Base-by-base conservation (phyloP, 768 basidiomycete species). In the Boletus edulis region DNA sequence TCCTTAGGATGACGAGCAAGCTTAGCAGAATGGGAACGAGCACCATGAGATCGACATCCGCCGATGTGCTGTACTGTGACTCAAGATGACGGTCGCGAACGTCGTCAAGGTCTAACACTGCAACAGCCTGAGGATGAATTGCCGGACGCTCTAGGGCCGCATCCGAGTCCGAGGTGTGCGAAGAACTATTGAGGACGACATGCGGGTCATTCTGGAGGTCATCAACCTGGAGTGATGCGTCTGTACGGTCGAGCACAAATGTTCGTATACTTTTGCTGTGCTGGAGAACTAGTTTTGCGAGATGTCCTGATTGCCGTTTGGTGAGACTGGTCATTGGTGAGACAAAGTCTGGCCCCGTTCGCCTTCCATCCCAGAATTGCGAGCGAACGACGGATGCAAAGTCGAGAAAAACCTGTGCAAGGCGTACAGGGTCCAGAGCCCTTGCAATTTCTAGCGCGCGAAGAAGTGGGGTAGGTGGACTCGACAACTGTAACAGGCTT, bases 301-400 rank as follows among this genome's bases (percentile, higher is more conserved):
- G 52, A 40, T 56, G 56, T 17, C 59, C 63, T 10, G 62, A 61
- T 42, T 54, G 60, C 11, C 63, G 55, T 37, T 62, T 61, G 18
- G 48, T 42, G 31, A 64, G 57, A 29, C 63, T 59, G 38, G 63
- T 12, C 56, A 64, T 64, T 9, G 60, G 59, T 5, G 34, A 34
- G 46, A 64, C 20, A 34, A 64, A 65, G 4, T 64, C 59, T 15
- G 63, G 60, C 1, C 59, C 63, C 8, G 63, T 56, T 43, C 59
- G 56, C 46, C 54, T 57, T 48, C 59, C 56, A 52, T 65, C 63
- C 56, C 62, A 58, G 41, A 64, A 56, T 18, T 51, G 61, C 10
- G 62, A 63, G 11, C 34, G 34, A 45, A 58, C 48, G 34, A 58
- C 9, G 29, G 59, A 57, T 13, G 46, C 8, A 37, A 64, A 58